These are phyloP conservation scores for Chlorella sp. DNA, from an alignment of 139 green algal species.

Conservation along the genomic window DNA sequence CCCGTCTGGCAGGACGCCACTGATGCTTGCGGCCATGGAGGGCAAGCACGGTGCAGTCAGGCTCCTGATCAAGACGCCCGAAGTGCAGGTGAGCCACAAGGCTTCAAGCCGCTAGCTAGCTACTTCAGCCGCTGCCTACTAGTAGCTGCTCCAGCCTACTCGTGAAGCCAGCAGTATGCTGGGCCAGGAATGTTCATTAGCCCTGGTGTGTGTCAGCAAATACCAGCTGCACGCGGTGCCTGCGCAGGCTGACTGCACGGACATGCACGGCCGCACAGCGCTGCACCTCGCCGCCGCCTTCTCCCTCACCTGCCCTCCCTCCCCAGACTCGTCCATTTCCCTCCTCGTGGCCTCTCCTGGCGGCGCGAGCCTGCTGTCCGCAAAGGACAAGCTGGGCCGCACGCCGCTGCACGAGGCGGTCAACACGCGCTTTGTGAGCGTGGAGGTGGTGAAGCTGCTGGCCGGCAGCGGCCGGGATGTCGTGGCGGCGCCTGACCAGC, in stretches of 20 bases:
- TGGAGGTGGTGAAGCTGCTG: background rate
- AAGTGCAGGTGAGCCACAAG: too few species aligned
- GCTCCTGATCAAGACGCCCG: background rate
- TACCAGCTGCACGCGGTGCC: too few species aligned
- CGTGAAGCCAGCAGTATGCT: too few species aligned
- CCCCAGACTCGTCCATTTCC: background rate
- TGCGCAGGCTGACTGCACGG: background rate
- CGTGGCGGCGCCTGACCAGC: background rate
- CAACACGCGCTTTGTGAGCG: background rate
- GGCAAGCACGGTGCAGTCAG: background rate
- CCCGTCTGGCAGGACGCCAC: background rate
- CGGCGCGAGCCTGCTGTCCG: too few species aligned
- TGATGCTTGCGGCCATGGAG: background rate
- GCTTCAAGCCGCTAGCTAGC: too few species aligned
- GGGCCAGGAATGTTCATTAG: too few species aligned
- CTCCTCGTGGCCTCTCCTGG: background rate
- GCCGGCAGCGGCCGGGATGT: too few species aligned
- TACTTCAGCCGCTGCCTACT: too few species aligned
- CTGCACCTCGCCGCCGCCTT: background rate
- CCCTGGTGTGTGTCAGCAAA: too few species aligned
- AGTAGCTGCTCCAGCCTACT: too few species aligned
- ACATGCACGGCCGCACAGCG: background rate
- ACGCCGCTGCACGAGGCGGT: background rate
- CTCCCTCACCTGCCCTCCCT: background rate
- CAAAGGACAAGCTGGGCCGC: too few species aligned